Base-by-base conservation (phyloP, 306 rosid genomes). In the Fragaria nilgerrensis region DNA sequence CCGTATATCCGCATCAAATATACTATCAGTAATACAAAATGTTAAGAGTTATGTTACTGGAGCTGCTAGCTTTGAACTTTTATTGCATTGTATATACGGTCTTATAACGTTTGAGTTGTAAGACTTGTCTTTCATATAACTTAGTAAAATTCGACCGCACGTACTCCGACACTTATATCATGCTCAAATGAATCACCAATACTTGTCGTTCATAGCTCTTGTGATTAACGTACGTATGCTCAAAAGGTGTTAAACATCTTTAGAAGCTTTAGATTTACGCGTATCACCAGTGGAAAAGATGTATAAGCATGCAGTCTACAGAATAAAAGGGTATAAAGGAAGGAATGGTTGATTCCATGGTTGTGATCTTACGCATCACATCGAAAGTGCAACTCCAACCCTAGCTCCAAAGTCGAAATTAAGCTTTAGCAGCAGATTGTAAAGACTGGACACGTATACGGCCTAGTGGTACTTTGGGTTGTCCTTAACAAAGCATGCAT, bases 391-490 rank as follows among this genome's bases (percentile, higher is more conserved):
- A 63, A 11, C 48, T 44, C 48, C 48, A 44, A n/a, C 78, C 68
- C 56, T 43, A 4, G 50, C 19, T 68, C 32, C 72, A 61, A 64
- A 47, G 41, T 65, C 74, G 55, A 68, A 48, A 41, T 43, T 37
- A 37, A 75, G 81, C 84, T 78, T 52, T 25, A 73, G 52, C 80
- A 71, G 39, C 50, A 80, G 77, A 75, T 56, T 43, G 82, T 34
- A 73, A 67, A 83, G 85, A 85, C 73, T 80, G 75, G 87, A 79
- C 86, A 84, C 83, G 89, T 81, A 76, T 72, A 78, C 66, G 77
- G 76, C 85, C 84, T 80, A 68, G 75, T 79, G 75, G 76, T 81
- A 82, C 67, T 82, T 85, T 73, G 63, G 81, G 79, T 78, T 76
- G 45, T 53, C 84, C 79, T 74, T 72, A 70, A 23, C 75, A 47